These are phyloP conservation scores for Dissophora ornata DNA, from an alignment of 192 early-diverging fungal species.

Conservation along the genomic window DNA sequence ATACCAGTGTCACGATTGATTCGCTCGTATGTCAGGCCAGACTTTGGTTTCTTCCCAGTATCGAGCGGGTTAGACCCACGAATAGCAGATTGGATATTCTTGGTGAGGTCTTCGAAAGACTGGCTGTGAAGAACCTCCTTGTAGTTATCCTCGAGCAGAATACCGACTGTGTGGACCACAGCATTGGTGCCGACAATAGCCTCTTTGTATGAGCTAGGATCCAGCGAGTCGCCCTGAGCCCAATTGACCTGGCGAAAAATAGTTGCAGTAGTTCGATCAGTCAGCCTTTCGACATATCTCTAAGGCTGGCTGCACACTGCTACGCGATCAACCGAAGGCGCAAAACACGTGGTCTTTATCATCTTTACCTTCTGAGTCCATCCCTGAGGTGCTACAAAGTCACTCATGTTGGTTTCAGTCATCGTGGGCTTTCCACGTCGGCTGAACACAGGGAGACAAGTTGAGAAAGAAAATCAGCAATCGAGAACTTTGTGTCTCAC, in stretches of 20 bases:
- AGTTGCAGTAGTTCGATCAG: not conserved
- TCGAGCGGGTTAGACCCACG: slow-evolving; percentile 60
- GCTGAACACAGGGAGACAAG: not conserved
- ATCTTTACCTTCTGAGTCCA: slow-evolving; percentile 33
- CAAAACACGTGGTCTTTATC: too few relatives aligned
- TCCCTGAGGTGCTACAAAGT: slow-evolving; percentile 58
- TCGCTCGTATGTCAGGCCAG: slow-evolving; percentile 64
- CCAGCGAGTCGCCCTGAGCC: slow-evolving; percentile 72
- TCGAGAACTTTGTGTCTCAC: too few relatives aligned
- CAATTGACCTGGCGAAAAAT: slow-evolving; percentile 56
- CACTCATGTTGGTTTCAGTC: slow-evolving; percentile 61
- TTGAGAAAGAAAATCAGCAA: not conserved
- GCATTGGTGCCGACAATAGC: slow-evolving; percentile 65
- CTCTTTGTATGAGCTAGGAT: slow-evolving; percentile 67
- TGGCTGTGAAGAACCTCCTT: slow-evolving; percentile 60
- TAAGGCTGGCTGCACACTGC: too few relatives aligned
- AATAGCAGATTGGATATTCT: slow-evolving; percentile 37
- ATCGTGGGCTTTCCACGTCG: slow-evolving; percentile 29
- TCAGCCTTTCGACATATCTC: too few relatives aligned
- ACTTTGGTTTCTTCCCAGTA: slow-evolving; percentile 39
- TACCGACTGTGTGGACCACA: slow-evolving; percentile 80
- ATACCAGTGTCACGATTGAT: slow-evolving; percentile 80
- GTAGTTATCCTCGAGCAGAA: slow-evolving; percentile 77
- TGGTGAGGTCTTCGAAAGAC: slow-evolving; percentile 43
- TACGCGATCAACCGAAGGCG: too few relatives aligned